Evolutionary conservation across 352 stramenopile genomes (phyloP).

Genomic region (Globisporangium apiculatum): DNA sequence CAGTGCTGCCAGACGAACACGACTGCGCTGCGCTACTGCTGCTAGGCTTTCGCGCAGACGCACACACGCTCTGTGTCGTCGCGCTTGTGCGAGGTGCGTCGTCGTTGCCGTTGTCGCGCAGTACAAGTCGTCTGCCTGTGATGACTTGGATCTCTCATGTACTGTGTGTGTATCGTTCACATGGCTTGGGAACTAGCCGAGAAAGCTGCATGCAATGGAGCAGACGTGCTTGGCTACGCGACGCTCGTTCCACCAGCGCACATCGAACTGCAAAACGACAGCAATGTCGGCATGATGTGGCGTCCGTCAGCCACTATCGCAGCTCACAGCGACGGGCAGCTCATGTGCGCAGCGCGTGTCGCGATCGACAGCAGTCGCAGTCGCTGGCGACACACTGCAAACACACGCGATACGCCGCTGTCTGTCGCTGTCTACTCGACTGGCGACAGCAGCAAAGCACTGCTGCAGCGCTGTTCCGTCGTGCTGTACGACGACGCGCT

Average conservation of each 20-base stretch:
- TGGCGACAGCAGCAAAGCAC: not conserved
- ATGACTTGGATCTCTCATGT: no score
- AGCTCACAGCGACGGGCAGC: not conserved
- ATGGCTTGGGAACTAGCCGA: no score
- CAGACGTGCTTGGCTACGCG: not conserved
- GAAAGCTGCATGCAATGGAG: no score
- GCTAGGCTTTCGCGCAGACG: slow-evolving; percentile 16
- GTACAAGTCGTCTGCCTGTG: no score
- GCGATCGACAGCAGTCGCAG: not conserved
- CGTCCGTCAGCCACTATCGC: not conserved
- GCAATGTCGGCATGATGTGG: no score
- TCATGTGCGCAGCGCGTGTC: not conserved
- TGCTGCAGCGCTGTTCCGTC: slow-evolving; percentile 12
- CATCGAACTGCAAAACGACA: not conserved
- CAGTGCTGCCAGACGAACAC: no score
- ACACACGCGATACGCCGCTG: not conserved
- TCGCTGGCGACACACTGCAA: not conserved
- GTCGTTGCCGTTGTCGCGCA: not conserved
- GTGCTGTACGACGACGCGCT: slow-evolving; percentile 21
- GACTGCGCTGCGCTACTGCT: not conserved
- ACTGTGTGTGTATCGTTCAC: no score
- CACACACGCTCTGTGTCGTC: slow-evolving; percentile 26
- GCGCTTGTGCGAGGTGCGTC: slow-evolving; percentile 10
- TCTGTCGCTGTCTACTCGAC: not conserved
- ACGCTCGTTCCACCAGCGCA: not conserved